Conservation (phyloP, 371 early-diverging fungal species). For the Mortierella sp. region DNA sequence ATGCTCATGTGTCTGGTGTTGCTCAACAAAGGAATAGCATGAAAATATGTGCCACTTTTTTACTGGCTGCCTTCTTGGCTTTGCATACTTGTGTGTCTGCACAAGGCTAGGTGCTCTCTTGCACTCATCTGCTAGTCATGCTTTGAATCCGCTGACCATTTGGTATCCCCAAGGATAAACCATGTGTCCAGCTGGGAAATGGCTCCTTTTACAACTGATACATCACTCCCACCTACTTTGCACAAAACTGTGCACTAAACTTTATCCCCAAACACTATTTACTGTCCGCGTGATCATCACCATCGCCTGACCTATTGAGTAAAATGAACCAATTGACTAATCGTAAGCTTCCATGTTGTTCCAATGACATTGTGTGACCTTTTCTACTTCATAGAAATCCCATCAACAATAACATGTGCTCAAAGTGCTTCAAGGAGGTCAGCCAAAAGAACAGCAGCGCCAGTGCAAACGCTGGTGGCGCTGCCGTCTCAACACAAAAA, state of each 20-base stretch:
- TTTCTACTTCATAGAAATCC: constrained; percentile 58
- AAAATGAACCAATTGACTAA: constrained; percentile 2
- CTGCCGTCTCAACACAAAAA: constrained; percentile 20
- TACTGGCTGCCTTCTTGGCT: background rate
- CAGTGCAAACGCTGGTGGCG: constrained; percentile 22
- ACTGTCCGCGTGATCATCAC: background rate
- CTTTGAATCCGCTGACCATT: background rate
- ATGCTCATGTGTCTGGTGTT: too few species aligned
- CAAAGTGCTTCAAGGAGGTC: constrained; percentile 80
- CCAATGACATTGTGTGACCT: background rate
- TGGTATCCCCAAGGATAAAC: background rate
- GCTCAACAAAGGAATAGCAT: too few species aligned
- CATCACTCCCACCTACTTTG: background rate
- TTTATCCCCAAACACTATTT: background rate
- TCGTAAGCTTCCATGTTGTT: background rate
- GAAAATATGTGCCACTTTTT: background rate
- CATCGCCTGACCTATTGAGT: background rate
- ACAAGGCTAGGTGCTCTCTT: background rate
- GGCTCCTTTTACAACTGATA: background rate
- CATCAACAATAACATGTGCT: constrained; percentile 83
- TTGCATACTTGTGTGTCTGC: background rate
- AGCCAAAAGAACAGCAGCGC: constrained; percentile 59
- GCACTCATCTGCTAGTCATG: background rate
- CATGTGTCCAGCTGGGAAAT: background rate
- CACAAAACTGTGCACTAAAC: constrained; percentile 6